A percentile compares a stretch with the other conserved stretches of the same genome.
phyloP scores from a whole-genome alignment of 768 basidiomycete genomes.

The Leucocoprinus leucothites region DNA sequence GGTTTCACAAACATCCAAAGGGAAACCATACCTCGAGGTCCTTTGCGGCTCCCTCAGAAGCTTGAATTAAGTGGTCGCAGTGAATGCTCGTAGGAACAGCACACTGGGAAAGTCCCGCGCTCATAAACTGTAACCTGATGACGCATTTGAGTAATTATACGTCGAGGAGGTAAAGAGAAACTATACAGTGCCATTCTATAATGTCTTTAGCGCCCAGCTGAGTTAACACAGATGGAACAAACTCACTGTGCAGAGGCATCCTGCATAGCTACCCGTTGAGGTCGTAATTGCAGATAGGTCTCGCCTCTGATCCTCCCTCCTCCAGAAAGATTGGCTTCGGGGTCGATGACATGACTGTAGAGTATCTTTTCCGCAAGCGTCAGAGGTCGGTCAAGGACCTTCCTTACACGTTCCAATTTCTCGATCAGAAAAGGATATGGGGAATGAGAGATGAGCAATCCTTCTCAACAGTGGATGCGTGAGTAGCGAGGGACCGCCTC shows the following conservation, averaged over 20 bases:
- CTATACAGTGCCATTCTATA: constrained; percentile 79
- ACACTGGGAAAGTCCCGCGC: constrained; percentile 79
- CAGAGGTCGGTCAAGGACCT: constrained; percentile 72
- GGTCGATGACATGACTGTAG: constrained; percentile 87
- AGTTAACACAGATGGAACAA: constrained; percentile 6
- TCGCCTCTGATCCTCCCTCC: constrained; percentile 78
- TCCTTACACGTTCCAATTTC: constrained; percentile 68
- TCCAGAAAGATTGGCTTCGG: constrained; percentile 62
- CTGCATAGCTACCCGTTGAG: constrained; percentile 97
- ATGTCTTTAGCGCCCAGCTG: constrained; percentile 11
- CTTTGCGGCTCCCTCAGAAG: constrained; percentile 78
- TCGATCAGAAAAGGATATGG: constrained; percentile 71
- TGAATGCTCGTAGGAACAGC: constrained; percentile 93
- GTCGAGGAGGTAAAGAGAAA: neutral
- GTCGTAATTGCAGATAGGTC: constrained; percentile 84
- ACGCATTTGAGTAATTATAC: neutral
- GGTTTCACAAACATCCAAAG: neutral
- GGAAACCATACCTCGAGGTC: constrained; percentile 67
- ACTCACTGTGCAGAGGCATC: constrained; percentile 88
- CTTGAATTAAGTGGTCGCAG: constrained; percentile 97
- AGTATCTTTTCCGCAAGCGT: constrained; percentile 98
- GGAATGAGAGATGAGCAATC: constrained; percentile 65
- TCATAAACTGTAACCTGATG: constrained; percentile 92
- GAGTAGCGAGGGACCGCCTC: constrained; percentile 34
- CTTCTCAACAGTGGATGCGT: constrained; percentile 34